Percentiles rank a stretch among this genome's conserved stretches.
These are phyloP conservation scores for Daldinia childiae DNA, from an alignment of 495 filamentous ascomycete species.

Conservation along the genomic window DNA sequence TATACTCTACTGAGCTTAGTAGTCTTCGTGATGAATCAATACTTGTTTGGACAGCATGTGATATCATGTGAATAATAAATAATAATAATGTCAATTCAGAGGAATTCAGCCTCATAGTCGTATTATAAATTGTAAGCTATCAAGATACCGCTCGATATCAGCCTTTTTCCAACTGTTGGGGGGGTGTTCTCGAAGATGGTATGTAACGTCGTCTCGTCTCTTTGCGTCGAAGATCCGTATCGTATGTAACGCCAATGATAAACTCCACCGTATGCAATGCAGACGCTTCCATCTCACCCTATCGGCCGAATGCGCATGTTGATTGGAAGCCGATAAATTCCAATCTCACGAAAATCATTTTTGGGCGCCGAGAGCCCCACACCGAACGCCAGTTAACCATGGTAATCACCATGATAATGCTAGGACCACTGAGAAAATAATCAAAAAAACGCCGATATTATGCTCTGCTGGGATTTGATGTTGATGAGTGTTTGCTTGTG, in stretches of 20 bases:
- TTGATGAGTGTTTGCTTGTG: background rate
- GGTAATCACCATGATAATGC: conserved; percentile 20
- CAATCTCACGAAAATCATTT: conserved; percentile 13
- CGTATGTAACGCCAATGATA: conserved; percentile 27
- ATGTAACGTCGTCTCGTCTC: conserved; percentile 40
- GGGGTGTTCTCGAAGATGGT: conserved; percentile 28
- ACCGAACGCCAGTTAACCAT: conserved; percentile 27
- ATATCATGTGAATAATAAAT: background rate
- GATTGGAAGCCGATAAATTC: conserved; percentile 18
- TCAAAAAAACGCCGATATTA: conserved; percentile 38
- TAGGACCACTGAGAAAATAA: conserved; percentile 17
- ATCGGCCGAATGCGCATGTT: conserved; percentile 24
- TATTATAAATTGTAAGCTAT: conserved; percentile 17
- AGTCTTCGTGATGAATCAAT: conserved; percentile 17
- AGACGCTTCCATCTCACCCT: conserved; percentile 16
- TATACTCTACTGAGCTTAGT: conserved; percentile 1
- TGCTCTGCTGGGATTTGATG: conserved; percentile 30
- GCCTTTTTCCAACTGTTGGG: conserved; percentile 20
- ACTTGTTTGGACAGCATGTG: background rate
- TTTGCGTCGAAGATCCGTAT: conserved; percentile 18
- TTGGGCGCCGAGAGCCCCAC: conserved; percentile 24
- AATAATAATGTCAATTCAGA: conserved; percentile 10
- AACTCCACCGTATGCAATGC: conserved; percentile 38
- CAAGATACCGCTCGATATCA: conserved; percentile 16
- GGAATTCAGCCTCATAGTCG: conserved; percentile 25